phyloP scores from a whole-genome alignment of 345 rosid genomes.

The Pugionium cornutum region DNA sequence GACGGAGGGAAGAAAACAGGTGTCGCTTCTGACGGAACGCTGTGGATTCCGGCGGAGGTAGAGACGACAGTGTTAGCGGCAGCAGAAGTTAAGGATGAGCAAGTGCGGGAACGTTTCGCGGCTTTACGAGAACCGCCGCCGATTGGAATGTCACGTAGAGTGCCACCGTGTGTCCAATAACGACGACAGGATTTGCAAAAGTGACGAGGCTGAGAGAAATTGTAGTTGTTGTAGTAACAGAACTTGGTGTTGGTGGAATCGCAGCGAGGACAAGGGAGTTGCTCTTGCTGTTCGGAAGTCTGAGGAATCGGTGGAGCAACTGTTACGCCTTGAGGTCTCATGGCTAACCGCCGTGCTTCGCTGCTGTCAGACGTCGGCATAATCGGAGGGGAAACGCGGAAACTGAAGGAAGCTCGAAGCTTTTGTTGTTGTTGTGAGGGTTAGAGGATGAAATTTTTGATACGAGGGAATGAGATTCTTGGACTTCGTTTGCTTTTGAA shows the following conservation, averaged over 20 bases:
- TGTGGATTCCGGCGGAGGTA: slow-evolving; percentile 17
- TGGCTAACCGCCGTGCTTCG: slow-evolving; percentile 40
- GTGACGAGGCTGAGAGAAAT: slow-evolving; percentile 97
- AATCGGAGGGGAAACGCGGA: slow-evolving; percentile 16
- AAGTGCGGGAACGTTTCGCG: slow-evolving; percentile 75
- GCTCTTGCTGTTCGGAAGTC: slow-evolving; percentile 68
- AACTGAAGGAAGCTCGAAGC: not conserved
- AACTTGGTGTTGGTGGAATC: slow-evolving; percentile 87
- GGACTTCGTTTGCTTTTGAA: slow-evolving; percentile 25
- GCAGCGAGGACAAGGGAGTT: slow-evolving; percentile 91
- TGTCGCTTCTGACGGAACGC: slow-evolving; percentile 47
- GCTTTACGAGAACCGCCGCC: slow-evolving; percentile 88
- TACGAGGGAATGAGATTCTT: slow-evolving; percentile 19
- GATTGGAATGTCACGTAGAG: slow-evolving; percentile 73
- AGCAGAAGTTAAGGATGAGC: slow-evolving; percentile 21
- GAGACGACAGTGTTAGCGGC: slow-evolving; percentile 41
- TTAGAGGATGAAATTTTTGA: slow-evolving; percentile 23
- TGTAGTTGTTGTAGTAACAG: slow-evolving; percentile 98
- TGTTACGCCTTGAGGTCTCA: slow-evolving; percentile 42
- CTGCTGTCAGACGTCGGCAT: slow-evolving; percentile 50
- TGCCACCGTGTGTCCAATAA: slow-evolving; percentile 99
- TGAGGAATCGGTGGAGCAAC: slow-evolving; percentile 9
- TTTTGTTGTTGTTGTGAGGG: not conserved
- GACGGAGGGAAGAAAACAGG: slow-evolving; percentile 56
- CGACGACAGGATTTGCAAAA: slow-evolving; percentile 97